phyloP scores from a whole-genome alignment of 495 filamentous ascomycete genomes.

The Cercophora scortea region DNA sequence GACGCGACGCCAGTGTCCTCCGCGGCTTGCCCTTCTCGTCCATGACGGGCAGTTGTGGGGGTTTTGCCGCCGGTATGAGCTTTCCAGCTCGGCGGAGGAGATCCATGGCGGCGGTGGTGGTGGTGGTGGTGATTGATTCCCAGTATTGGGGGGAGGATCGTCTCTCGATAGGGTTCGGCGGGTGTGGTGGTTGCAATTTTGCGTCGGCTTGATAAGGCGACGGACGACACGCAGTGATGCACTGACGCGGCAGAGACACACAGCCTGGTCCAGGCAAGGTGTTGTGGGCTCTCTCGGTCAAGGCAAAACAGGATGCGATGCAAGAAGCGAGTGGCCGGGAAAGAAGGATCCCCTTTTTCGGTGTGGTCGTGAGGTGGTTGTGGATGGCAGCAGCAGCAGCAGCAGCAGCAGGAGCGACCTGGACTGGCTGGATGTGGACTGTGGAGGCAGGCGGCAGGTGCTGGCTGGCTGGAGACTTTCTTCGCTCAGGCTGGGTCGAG shows the following conservation, averaged over 20 bases:
- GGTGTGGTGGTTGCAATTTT: not conserved
- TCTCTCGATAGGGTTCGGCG: not conserved
- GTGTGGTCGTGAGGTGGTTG: too few relatives aligned
- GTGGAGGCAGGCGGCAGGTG: not conserved
- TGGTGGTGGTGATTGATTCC: constrained; percentile 5
- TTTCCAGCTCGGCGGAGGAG: constrained; percentile 46
- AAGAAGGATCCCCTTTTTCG: constrained; percentile 8
- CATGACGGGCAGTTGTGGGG: constrained; percentile 32
- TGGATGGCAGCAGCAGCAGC: too few relatives aligned
- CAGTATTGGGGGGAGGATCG: too few relatives aligned
- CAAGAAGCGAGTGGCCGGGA: constrained; percentile 18
- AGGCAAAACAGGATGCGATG: constrained; percentile 4
- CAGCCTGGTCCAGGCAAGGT: too few relatives aligned
- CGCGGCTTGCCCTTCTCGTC: constrained; percentile 33
- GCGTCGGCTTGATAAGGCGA: not conserved
- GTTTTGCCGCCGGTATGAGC: constrained; percentile 33
- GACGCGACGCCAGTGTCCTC: constrained; percentile 34
- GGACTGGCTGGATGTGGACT: not conserved
- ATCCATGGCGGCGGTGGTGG: constrained; percentile 36
- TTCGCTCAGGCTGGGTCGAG: too few relatives aligned
- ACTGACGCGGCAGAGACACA: not conserved
- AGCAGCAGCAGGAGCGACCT: not conserved
- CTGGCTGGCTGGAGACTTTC: too few relatives aligned
- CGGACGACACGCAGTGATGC: not conserved
- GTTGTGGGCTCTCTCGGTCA: not conserved